Base-by-base conservation (phyloP, 2,329 filamentous ascomycete genomes). In the Ceratocystis ficicola region DNA sequence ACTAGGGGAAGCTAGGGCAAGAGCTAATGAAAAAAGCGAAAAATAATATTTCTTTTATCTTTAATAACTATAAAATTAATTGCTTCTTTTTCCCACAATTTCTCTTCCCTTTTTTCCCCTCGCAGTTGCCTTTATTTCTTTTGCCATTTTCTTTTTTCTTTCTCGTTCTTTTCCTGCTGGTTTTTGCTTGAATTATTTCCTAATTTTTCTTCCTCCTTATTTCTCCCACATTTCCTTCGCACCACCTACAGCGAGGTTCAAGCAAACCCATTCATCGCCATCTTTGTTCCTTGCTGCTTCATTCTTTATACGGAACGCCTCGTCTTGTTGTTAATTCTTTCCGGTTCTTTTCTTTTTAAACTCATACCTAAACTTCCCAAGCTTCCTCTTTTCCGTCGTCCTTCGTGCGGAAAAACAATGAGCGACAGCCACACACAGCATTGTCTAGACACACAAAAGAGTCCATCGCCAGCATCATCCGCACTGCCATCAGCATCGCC, bases 401-500 rank as follows among this genome's bases (percentile, higher is more conserved):
- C 85, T 68, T 77, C 80, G 5, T 75, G 83, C 67, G 25, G 36
- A 12, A 55, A 17, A 32, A 65, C 44, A 32, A 65, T 65, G 63
- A 65, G 44, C 17, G 63, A 65, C 36, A 65, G 52, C 52, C 63
- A 22, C 36, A 65, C 46, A 60, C 63, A 48, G 20, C 20, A 22
- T 22, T 22, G 15, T 41, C 78, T 81, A 2, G 84, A 85, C 41
- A 75, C 77, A 57, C 3, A 80, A 74, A 72, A 41, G 36, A 41
- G 15, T 1, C 4, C 73, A 76, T 17, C 77, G 80, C 67, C 84
- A 84, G 70, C 83, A 86, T 69, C 84, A 78, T 68, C 75, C 32
- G 15, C 36, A n/a, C 25, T 28, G 5, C 52, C 52, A 46, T 41
- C 63, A n/a, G 22, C 41, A 32, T 41, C 36, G 36, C 12, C 36